Base-by-base conservation (phyloP, 345 rosid species). In the Linum usitatissimum region DNA sequence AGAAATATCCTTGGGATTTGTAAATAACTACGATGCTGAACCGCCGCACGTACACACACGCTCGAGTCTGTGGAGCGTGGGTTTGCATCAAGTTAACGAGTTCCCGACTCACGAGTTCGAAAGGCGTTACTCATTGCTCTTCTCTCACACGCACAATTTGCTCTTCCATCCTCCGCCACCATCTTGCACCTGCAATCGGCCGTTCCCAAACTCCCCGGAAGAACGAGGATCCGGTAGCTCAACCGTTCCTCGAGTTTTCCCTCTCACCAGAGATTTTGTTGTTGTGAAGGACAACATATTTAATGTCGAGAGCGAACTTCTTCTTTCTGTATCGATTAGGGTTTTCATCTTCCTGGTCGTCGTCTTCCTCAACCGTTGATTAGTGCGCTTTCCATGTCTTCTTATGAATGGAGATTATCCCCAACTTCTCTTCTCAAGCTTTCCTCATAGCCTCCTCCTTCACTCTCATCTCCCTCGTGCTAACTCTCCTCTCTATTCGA, bases 401-500 rank as follows among this genome's bases (percentile, higher is more conserved):
- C 80, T 81, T 59, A 51, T 77, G 67, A 78, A 81, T 86, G 86
- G 86, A 79, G 86, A 73, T 78, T 74, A 70, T 66, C 28, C 28
- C 28, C 72, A 39, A 58, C 57, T 56, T 75, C 70, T 64, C 68
- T 67, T 72, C 74, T 10, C 75, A 71, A 31, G 58, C 70, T 49
- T 70, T 73, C 55, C 70, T 85, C 60, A 55, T 84, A 84, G 81
- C 81, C 79, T 75, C 76, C 49, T 71, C 80, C 59, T 66, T 75
- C 57, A 80, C 84, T 51, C 59, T 74, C 40, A 70, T 79, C 56
- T 77, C 86, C 62, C 68, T 83, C 31, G 40, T 77, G 39, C 42
- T 78, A 30, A 77, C 75, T 5, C 55, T 87, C 60, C 65, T 74
- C 76, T 13, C 78, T 48, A 18, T 28, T 20, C 21, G 70, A 71